These are phyloP conservation scores for Zarea fungicola DNA, from an alignment of 2,329 filamentous ascomycete genomes.

Conservation along the genomic window DNA sequence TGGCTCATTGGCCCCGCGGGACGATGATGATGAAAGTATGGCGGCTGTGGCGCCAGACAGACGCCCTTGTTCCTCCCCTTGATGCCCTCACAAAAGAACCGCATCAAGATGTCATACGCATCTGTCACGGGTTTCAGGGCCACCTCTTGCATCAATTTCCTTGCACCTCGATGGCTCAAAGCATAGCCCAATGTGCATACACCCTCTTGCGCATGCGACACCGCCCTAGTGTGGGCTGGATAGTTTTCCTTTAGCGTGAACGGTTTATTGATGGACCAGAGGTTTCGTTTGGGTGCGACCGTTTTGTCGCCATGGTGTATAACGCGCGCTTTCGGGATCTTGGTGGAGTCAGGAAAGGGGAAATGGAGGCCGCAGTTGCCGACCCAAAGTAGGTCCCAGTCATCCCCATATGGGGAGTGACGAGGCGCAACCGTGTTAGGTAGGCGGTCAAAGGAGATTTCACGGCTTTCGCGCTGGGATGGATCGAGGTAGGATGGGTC, in stretches of 20 bases:
- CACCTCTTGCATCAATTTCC: conserved; percentile 37
- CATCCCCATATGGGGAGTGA: conserved; percentile 42
- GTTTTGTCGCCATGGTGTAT: conserved; percentile 30
- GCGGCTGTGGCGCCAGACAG: conserved; percentile 37
- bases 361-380: conserved; percentile 41
- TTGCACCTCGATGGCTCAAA: conserved; percentile 38
- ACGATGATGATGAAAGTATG: conserved; percentile 42
- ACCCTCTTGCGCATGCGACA: conserved; percentile 36
- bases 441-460: conserved; percentile 20
- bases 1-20: conserved; percentile 29
- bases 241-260: conserved; percentile 30
- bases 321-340: conserved; percentile 26
- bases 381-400: conserved; percentile 49
- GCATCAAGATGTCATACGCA: conserved; percentile 40
- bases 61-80: conserved; percentile 29
- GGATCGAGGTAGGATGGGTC: conserved; percentile 21
- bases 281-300: conserved; percentile 28
- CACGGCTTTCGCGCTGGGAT: conserved; percentile 8
- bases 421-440: conserved; percentile 16
- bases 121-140: conserved; percentile 35
- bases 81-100: conserved; percentile 40
- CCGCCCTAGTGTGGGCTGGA: conserved; percentile 37
- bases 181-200: conserved; percentile 41
- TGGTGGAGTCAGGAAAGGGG: conserved; percentile 16
- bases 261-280: conserved; percentile 30